A percentile compares a stretch with the other conserved stretches of the same genome.
Evolutionary conservation across 169 alveolate species (phyloP).

Genomic region (Eimeria necatrix): DNA sequence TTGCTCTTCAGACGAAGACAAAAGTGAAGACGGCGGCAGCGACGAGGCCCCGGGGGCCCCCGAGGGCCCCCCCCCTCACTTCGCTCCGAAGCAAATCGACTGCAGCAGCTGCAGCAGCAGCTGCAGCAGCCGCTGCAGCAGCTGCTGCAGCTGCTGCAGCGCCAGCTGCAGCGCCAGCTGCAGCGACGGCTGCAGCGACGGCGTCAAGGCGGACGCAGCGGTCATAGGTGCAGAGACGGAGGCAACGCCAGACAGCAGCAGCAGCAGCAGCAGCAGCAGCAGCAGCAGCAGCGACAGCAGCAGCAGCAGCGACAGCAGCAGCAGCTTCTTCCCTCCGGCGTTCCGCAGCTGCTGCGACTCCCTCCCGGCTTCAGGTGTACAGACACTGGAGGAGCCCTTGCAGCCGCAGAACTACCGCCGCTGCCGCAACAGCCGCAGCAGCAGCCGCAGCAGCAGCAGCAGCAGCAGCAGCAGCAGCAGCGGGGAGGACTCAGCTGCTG

Average conservation of each 20-base stretch:
- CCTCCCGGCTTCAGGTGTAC: no score
- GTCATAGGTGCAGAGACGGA: neutral
- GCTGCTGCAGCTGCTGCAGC: neutral
- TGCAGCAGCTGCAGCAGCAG: conserved; percentile 17
- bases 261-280: neutral
- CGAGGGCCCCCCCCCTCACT: neutral
- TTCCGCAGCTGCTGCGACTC: neutral
- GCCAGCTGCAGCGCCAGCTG: neutral
- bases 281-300: neutral
- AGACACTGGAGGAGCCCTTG: neutral
- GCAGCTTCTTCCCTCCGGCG: neutral
- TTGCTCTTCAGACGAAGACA: conserved; percentile 15
- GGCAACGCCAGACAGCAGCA: neutral
- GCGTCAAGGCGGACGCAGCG: no score
- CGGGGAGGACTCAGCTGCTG: neutral
- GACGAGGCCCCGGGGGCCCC: neutral
- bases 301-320: neutral
- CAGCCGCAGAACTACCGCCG: neutral
- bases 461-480: neutral
- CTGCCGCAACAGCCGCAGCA: no score
- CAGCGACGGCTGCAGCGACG: no score
- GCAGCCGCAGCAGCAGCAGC: no score
- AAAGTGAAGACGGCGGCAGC: conserved; percentile 9
- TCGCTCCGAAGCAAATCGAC: neutral
- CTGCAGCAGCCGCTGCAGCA: conserved; percentile 19